These are phyloP conservation scores for Leccinellum luteum DNA, from an alignment of 768 basidiomycete genomes.

Conservation along the genomic window DNA sequence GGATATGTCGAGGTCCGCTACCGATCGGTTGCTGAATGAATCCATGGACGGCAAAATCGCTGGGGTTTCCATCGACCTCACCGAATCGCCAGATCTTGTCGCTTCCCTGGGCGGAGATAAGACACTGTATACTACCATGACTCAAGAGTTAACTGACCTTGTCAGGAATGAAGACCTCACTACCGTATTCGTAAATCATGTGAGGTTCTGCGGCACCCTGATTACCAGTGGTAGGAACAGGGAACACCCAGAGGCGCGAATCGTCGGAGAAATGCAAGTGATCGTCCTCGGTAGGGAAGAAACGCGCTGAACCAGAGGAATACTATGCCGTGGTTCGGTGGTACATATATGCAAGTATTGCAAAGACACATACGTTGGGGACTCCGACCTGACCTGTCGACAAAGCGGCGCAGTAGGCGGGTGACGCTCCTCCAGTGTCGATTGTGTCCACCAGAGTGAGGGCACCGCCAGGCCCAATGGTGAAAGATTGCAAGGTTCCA, in stretches of 20 bases:
- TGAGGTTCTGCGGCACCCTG: constrained; percentile 56
- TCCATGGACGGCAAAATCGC: constrained; percentile 54
- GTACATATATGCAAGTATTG: neutral
- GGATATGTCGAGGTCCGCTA: constrained; percentile 62
- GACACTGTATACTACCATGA: neutral
- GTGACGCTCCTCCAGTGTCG: constrained; percentile 48
- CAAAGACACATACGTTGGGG: constrained; percentile 44
- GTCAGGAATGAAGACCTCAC: constrained; percentile 64
- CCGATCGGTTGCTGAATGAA: constrained; percentile 51
- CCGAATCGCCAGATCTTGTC: constrained; percentile 61
- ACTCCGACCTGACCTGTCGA: constrained; percentile 58
- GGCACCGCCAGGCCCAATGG: constrained; percentile 41
- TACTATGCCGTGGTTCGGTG: constrained; percentile 36
- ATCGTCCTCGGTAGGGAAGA: constrained; percentile 47
- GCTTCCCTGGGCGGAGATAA: constrained; percentile 43
- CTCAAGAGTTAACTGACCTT: constrained; percentile 40
- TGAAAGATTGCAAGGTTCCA: constrained; percentile 56
- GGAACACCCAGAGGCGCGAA: constrained; percentile 53
- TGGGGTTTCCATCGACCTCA: constrained; percentile 36
- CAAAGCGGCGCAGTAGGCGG: constrained; percentile 50
- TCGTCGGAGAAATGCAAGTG: constrained; percentile 31
- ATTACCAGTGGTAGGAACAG: constrained; percentile 34
- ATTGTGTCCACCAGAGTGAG: constrained; percentile 47
- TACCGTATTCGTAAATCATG: constrained; percentile 54
- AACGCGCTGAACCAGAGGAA: constrained; percentile 49